Evolutionary conservation across 495 filamentous ascomycete genomes (phyloP).

Genomic region (Xylaria palmicola): DNA sequence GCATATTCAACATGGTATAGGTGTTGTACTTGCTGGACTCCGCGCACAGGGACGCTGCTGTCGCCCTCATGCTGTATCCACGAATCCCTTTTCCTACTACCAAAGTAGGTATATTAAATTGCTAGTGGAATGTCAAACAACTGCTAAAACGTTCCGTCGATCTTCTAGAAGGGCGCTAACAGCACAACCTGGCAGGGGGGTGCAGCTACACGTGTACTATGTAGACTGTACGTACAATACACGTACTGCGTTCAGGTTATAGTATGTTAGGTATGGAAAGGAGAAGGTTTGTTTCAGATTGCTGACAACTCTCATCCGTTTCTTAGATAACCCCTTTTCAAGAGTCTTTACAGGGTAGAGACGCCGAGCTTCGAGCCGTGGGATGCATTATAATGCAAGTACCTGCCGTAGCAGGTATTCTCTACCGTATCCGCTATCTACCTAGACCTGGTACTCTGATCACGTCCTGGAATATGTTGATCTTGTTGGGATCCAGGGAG

Average conservation of each 20-base stretch:
- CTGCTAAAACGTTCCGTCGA: constrained; percentile 4
- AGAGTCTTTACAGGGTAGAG: background rate
- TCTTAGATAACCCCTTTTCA: constrained; percentile 4
- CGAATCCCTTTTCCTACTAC: constrained; percentile 11
- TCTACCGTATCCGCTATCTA: no score
- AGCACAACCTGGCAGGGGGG: background rate
- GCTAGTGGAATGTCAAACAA: background rate
- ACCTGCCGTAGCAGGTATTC: no score
- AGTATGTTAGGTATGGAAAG: background rate
- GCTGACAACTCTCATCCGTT: constrained; percentile 8
- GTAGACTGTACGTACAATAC: background rate
- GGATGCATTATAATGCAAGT: no score
- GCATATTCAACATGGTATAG: no score
- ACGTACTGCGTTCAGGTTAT: background rate
- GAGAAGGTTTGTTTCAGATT: constrained; percentile 8
- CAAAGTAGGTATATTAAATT: no score
- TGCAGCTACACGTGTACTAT: background rate
- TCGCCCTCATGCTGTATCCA: background rate
- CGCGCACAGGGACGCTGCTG: no score
- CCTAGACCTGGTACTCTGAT: no score
- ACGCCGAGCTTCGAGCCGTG: background rate
- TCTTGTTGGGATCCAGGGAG: no score
- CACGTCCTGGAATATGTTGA: no score
- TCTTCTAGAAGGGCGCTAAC: constrained; percentile 18
- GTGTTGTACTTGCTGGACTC: no score